Conservation (phyloP, 257 asterid genomes). For the Cruciata laevipes region DNA sequence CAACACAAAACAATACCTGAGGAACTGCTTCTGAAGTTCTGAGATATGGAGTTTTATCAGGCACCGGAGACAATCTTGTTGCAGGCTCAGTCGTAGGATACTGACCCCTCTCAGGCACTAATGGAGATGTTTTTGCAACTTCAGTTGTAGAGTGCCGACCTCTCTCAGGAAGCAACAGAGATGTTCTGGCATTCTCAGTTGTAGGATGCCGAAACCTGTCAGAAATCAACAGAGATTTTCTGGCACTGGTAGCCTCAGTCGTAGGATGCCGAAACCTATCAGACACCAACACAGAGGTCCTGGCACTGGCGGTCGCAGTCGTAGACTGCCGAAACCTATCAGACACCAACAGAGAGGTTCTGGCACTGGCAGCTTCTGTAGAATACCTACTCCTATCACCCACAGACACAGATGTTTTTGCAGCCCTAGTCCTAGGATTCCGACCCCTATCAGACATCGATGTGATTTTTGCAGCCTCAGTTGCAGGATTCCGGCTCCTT, state of each 20-base stretch:
- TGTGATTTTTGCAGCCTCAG: slow-evolving; percentile 2
- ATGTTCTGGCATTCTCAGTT: background rate
- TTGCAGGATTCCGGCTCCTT: background rate
- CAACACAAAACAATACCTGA: slow-evolving; percentile 1
- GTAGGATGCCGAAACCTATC: background rate
- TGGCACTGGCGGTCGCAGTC: background rate
- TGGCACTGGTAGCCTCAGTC: background rate
- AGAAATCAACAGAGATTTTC: background rate
- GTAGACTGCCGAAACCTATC: background rate
- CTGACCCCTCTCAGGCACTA: background rate
- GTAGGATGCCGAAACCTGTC: background rate
- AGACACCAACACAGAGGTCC: background rate
- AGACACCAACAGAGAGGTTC: background rate
- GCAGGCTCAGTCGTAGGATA: background rate
- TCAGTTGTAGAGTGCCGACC: background rate
- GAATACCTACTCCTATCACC: background rate
- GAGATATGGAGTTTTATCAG: background rate
- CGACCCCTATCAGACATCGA: background rate
- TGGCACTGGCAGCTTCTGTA: background rate
- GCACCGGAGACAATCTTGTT: background rate
- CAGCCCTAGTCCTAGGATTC: background rate
- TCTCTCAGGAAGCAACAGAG: background rate
- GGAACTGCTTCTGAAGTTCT: background rate
- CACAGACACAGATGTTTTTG: background rate
- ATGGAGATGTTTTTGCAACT: background rate